Conservation (phyloP, 2,329 filamentous ascomycete genomes). For the Pseudocercospora fuligena region DNA sequence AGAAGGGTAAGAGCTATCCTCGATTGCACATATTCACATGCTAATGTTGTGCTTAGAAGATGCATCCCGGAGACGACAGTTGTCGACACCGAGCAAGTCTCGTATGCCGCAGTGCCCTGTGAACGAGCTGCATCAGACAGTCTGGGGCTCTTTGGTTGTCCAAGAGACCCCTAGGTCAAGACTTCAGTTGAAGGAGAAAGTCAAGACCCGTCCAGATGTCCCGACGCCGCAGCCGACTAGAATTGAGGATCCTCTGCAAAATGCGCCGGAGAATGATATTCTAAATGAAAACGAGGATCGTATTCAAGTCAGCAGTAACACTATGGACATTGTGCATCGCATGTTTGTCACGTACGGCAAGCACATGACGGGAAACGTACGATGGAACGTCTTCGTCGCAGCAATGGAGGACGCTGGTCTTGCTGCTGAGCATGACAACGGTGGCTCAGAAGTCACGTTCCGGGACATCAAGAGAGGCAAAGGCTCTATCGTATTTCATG, state of each 20-base stretch:
- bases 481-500: constrained; percentile 13
- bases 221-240: no score
- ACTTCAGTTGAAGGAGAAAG: constrained; percentile 1
- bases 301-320: background rate
- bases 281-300: background rate
- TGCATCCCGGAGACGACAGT: background rate
- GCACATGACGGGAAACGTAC: background rate
- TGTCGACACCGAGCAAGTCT: background rate
- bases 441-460: constrained; percentile 10
- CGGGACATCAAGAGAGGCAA: background rate
- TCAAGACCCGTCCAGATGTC: constrained; percentile 16
- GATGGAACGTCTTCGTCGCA: constrained; percentile 13
- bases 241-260: no score
- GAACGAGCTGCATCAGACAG: background rate
- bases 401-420: constrained; percentile 13
- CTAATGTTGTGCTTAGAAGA: background rate
- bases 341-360: constrained; percentile 17
- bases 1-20: background rate
- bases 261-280: no score
- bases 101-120: background rate
- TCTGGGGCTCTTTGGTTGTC: background rate
- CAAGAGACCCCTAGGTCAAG: background rate
- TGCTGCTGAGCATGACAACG: background rate
- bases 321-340: constrained; percentile 6
- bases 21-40: background rate